Conservation (phyloP, 768 basidiomycete species). For the Rossbeevera mucosa region DNA sequence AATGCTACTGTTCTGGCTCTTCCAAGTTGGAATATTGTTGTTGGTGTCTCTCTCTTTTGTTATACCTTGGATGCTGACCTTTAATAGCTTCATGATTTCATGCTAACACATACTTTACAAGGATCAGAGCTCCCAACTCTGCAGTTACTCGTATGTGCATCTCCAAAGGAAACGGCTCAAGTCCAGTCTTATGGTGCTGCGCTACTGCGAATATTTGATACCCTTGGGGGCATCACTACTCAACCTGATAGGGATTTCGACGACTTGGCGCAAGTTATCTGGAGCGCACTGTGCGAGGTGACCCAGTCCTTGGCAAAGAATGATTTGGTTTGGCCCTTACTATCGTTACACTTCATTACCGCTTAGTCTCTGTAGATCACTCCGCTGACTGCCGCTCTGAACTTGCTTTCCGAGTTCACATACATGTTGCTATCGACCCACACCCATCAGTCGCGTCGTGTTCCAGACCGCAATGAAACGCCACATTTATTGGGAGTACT, state of each 20-base stretch:
- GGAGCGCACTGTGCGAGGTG: slow-evolving; percentile 38
- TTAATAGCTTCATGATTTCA: slow-evolving; percentile 51
- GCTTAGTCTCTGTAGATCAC: slow-evolving; percentile 34
- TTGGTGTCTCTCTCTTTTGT: slow-evolving; percentile 26
- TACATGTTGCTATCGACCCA: slow-evolving; percentile 48
- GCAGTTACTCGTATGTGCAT: slow-evolving; percentile 45
- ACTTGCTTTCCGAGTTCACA: slow-evolving; percentile 45
- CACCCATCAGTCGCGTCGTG: slow-evolving; percentile 30
- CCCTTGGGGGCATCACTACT: slow-evolving; percentile 24
- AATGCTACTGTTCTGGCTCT: slow-evolving; percentile 34
- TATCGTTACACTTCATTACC: background rate
- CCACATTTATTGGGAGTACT: slow-evolving; percentile 38
- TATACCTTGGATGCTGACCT: slow-evolving; percentile 3
- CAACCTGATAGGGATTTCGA: slow-evolving; percentile 19
- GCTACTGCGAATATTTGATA: slow-evolving; percentile 35
- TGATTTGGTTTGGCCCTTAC: slow-evolving; percentile 37
- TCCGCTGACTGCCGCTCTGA: slow-evolving; percentile 47
- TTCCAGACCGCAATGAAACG: slow-evolving; percentile 22
- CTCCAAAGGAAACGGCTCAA: slow-evolving; percentile 23
- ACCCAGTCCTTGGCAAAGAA: slow-evolving; percentile 33
- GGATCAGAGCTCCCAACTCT: slow-evolving; percentile 42
- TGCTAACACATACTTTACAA: slow-evolving; percentile 53
- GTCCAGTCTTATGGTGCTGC: slow-evolving; percentile 38
- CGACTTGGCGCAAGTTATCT: slow-evolving; percentile 25
- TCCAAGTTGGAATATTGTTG: slow-evolving; percentile 54